A percentile compares a stretch with the other conserved stretches of the same genome.
Conservation (phyloP, 2,329 filamentous ascomycete genomes). For the Byssothecium circinans region DNA sequence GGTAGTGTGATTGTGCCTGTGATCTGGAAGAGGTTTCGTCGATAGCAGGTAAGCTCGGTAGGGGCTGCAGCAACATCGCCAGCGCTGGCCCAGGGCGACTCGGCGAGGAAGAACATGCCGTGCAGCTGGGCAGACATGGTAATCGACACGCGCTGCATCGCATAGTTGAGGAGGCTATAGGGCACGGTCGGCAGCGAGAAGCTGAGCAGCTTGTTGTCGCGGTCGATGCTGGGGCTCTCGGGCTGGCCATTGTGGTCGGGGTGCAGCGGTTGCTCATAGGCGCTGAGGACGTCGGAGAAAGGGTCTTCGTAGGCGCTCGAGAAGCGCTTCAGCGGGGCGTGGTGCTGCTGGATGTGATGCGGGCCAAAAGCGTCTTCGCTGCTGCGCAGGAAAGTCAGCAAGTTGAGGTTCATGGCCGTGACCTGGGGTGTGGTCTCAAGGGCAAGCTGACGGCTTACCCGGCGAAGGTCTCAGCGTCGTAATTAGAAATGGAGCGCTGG, state of each 20-base stretch:
- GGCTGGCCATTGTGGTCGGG: slow-evolving; percentile 49
- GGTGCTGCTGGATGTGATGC: slow-evolving; percentile 45
- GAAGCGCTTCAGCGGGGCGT: slow-evolving; percentile 52
- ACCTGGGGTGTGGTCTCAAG: background rate
- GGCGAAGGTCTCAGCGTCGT: slow-evolving; percentile 62
- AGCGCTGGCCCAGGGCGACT: slow-evolving; percentile 67
- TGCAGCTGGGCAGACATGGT: slow-evolving; percentile 76
- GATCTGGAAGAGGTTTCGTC: slow-evolving; percentile 93
- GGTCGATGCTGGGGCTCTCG: slow-evolving; percentile 62
- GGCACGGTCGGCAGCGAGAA: slow-evolving; percentile 53
- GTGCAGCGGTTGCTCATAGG: slow-evolving; percentile 50
- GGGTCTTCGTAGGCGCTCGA: slow-evolving; percentile 54
- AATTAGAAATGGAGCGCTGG: slow-evolving; percentile 62
- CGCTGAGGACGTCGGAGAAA: slow-evolving; percentile 55
- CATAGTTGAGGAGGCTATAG: slow-evolving; percentile 67
- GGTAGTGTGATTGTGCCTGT: slow-evolving; percentile 85
- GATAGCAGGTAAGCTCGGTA: slow-evolving; percentile 91
- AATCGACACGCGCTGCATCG: slow-evolving; percentile 64
- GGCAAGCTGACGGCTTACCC: slow-evolving; percentile 50
- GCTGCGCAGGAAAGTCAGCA: slow-evolving; percentile 42
- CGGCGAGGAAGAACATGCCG: slow-evolving; percentile 86
- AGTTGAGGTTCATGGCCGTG: slow-evolving; percentile 14
- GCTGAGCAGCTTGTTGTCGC: slow-evolving; percentile 61
- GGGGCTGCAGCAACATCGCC: slow-evolving; percentile 60
- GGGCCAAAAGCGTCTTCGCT: slow-evolving; percentile 55